Percentiles rank a stretch among this genome's conserved stretches.
phyloP scores from a whole-genome alignment of 78 protist genomes.

The Dictyostelium brefeldianum region DNA sequence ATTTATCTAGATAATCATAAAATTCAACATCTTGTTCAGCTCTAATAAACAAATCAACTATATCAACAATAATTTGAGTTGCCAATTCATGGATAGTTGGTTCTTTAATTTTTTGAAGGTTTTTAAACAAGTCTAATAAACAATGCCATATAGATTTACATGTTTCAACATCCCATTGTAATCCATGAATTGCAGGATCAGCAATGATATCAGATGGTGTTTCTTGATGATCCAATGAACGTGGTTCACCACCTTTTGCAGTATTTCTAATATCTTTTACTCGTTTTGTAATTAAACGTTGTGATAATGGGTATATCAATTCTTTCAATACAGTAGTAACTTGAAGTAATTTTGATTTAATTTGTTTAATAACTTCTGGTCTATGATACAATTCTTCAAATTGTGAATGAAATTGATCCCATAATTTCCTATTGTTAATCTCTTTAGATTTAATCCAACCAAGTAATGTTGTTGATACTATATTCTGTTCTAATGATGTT shows the following conservation, averaged over 20 bases:
- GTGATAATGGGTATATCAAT: slow-evolving; percentile 32
- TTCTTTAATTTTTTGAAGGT: slow-evolving; percentile 40
- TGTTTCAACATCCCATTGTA: slow-evolving; percentile 49
- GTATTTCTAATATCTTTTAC: slow-evolving; percentile 38
- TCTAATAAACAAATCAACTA: slow-evolving; percentile 31
- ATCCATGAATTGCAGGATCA: neutral
- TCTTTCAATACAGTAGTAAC: slow-evolving; percentile 28
- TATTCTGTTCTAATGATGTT: slow-evolving; percentile 39
- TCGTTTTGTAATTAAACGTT: slow-evolving; percentile 10
- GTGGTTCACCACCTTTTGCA: slow-evolving; percentile 67
- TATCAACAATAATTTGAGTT: slow-evolving; percentile 45
- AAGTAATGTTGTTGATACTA: slow-evolving; percentile 55
- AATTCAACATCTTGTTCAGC: slow-evolving; percentile 56
- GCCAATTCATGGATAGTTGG: slow-evolving; percentile 59
- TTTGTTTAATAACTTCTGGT: slow-evolving; percentile 65
- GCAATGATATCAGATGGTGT: neutral
- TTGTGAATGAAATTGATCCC: slow-evolving; percentile 33
- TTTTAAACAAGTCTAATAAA: slow-evolving; percentile 33
- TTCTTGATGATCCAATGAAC: slow-evolving; percentile 44
- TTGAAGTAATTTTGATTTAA: slow-evolving; percentile 23
- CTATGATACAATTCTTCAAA: slow-evolving; percentile 59
- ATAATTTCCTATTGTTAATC: slow-evolving; percentile 8
- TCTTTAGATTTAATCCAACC: slow-evolving; percentile 76
- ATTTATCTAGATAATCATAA: slow-evolving; percentile 7
- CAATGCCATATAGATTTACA: slow-evolving; percentile 45